Base-by-base conservation (phyloP, 2,329 filamentous ascomycete genomes). In the Pyricularia sp. region DNA sequence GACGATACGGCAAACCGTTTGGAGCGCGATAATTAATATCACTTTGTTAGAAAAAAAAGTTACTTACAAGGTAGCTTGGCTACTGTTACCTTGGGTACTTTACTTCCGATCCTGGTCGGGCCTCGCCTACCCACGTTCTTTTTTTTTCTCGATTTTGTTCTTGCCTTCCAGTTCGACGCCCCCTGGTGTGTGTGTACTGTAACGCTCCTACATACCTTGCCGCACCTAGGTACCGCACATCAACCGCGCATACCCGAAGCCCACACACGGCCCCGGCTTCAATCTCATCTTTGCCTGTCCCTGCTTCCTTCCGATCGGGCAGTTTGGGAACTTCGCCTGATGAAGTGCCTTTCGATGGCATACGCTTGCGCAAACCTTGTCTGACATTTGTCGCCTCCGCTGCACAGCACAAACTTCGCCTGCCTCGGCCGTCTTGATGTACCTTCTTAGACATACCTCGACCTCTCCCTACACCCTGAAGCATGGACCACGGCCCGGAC, bases 401-500 rank as follows among this genome's bases (percentile, higher is more conserved):
- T 36, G 66, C 25, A 61, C 26, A 59, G 42, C 42, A 50, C 17
- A 61, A 58, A 31, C 12, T 58, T 20, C 42, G 36, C 65, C 26
- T 67, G 50, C 42, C 50, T 67, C 28, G 36, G 20, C 42, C 33
- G 26, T 67, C 50, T 67, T 59, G 58, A 61, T 67, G 66, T 33
- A 58, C 66, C 58, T 58, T 17, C 26, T 25, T 23, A 25, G 30
- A 66, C 33, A 55, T 20, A 36, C 42, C 17, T 50, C 26, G 65
- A 23, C 36, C 20, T 36, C 33, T 66, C 26, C 65, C 28, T 42
- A 66, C 65, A 42, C 33, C 36, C 65, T 25, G 26, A 66, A 85
- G 79, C 82, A 88, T 88, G 86, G 86, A 88, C 80, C 80, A 80
- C 81, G 84, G 81, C 78, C 85, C 85, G 75, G 85, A 88, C 75